Evolutionary conservation across 2,329 filamentous ascomycete species (phyloP), one percentile per base, ranked within the genome.

Genomic region (Penicillium brevicompactum): DNA sequence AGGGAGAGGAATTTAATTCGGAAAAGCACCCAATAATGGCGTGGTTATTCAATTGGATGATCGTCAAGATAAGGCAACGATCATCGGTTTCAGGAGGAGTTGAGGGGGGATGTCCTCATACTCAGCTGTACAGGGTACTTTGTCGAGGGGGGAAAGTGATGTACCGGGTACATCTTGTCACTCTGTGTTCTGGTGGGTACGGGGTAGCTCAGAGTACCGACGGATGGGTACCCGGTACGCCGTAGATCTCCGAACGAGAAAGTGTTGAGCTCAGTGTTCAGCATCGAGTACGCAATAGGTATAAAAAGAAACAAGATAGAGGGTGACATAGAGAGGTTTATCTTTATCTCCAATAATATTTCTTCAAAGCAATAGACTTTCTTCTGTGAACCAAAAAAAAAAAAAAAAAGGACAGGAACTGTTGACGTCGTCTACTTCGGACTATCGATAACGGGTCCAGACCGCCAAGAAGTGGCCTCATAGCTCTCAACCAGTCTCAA

Each of bases 401-500:
- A 40, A 18, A 21, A 32, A 51, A 34, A 14, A 7, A 27, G 11
- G 40, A 40, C 13, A 27, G 24, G 24, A 5, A 40, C 13, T 54
- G 52, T 55, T 55, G 52, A 55, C 52, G 52, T 55, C 21, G 16
- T 40, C 46, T 50, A 55, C 52, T 51, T 37, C 37, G 37, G 30
- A 34, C 50, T 58, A 59, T 57, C 58, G 54, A 63, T 60, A 60
- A 60, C 53, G 51, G 46, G 56, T 56, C 57, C 57, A 64, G 54
- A 58, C 58, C 60, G 57, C 61, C 59, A 63, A 64, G 63, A 49
- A 52, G 54, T 58, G 53, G 60, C 22, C 60, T 56, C 60, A 61
- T 62, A 61, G 56, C 62, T 62, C 54, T 64, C 66, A 68, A 68
- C 66, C 49, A 58, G 64, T 67, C 50, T 42, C 45, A 42, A 50